phyloP scores from a whole-genome alignment of 805 yeast species.

The Saturnispora quitensis region DNA sequence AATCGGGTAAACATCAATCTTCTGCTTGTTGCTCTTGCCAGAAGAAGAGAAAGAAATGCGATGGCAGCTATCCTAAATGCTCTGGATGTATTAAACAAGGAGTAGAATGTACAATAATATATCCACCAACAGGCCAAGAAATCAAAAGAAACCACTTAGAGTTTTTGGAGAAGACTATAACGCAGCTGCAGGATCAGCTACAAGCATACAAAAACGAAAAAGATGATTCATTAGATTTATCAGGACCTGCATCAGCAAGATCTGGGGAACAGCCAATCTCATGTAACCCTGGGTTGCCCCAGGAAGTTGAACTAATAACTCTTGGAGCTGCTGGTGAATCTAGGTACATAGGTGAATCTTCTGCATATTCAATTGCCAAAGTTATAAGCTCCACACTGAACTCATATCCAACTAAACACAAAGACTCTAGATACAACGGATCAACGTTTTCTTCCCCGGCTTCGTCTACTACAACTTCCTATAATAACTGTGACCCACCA shows the following conservation, averaged over 20 bases:
- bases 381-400: constrained; percentile 22
- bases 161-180: constrained; percentile 31
- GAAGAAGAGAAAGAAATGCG: constrained; percentile 40
- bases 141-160: constrained; percentile 39
- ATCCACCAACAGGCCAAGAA: constrained; percentile 39
- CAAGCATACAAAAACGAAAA: not conserved
- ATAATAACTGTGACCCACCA: constrained; percentile 8
- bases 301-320: constrained; percentile 26
- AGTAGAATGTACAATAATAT: constrained; percentile 37
- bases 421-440: not conserved
- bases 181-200: constrained; percentile 1
- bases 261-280: not conserved
- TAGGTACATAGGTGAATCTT: constrained; percentile 25
- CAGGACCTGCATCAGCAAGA: not conserved
- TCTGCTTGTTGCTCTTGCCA: constrained; percentile 47
- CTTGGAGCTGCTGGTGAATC: constrained; percentile 25
- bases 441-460: not conserved
- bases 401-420: constrained; percentile 11
- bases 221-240: not conserved
- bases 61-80: constrained; percentile 42
- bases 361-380: constrained; percentile 27
- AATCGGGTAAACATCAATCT: constrained; percentile 25
- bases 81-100: constrained; percentile 33
- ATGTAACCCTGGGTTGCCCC: constrained; percentile 15
- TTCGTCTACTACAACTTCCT: not conserved